A percentile compares a stretch with the other conserved stretches of the same genome.
phyloP scores from a whole-genome alignment of 139 green algal genomes.

The Pleodorina starrii region DNA sequence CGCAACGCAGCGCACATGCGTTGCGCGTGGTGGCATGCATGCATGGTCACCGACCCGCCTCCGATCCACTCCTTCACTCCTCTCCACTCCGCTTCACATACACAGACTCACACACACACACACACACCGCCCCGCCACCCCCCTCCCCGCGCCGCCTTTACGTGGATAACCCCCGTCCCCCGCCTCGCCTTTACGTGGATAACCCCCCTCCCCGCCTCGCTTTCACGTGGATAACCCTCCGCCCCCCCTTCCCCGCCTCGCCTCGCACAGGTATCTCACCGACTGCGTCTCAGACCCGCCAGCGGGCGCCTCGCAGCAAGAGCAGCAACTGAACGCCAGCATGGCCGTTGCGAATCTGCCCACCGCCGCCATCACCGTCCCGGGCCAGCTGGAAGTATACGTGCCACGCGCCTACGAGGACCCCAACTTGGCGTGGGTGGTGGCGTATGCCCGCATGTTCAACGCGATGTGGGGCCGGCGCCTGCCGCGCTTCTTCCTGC shows the following conservation, averaged over 20 bases:
- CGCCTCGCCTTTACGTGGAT: too few relatives aligned
- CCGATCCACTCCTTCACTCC: too few relatives aligned
- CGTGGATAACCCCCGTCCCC: too few relatives aligned
- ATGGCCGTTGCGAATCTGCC: neutral
- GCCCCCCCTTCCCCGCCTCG: neutral
- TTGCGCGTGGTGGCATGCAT: too few relatives aligned
- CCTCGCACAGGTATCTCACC: neutral
- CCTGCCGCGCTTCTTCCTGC: slow-evolving; percentile 29
- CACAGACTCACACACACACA: too few relatives aligned
- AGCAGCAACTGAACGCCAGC: neutral
- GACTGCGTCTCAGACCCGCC: slow-evolving; percentile 12
- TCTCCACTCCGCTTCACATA: too few relatives aligned
- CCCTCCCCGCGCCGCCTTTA: too few relatives aligned
- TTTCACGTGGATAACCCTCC: too few relatives aligned
- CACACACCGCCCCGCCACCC: too few relatives aligned
- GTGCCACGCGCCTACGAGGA: neutral
- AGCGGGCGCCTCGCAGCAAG: neutral
- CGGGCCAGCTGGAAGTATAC: neutral
- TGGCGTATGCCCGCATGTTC: neutral
- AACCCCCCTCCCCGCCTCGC: too few relatives aligned
- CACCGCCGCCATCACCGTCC: neutral
- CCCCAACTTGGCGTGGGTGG: neutral
- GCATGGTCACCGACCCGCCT: too few relatives aligned
- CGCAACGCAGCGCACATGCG: too few relatives aligned
- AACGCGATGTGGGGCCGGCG: neutral